phyloP scores from a whole-genome alignment of 1,284 basidiomycete species.

The Schizophyllum commune region DNA sequence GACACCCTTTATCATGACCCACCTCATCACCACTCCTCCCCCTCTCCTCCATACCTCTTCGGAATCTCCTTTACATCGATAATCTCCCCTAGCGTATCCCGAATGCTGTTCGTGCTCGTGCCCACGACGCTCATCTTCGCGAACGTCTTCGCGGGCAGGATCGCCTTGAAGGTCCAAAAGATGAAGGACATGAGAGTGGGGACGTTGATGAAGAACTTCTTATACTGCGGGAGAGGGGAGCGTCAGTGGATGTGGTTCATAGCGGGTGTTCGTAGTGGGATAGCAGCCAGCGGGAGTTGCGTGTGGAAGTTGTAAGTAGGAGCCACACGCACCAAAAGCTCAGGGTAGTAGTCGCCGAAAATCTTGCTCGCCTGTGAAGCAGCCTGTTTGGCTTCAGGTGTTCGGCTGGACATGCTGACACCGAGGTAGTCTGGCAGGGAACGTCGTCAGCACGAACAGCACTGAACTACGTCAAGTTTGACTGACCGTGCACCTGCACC shows the following conservation, averaged over 20 bases:
- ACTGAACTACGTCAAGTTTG: neutral
- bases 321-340: slow-evolving; percentile 50
- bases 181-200: slow-evolving; percentile 68
- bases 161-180: slow-evolving; percentile 74
- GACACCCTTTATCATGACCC: no score
- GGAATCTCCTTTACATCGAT: slow-evolving; percentile 55
- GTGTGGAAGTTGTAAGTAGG: neutral
- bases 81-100: slow-evolving; percentile 45
- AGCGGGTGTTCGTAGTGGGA: no score
- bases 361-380: slow-evolving; percentile 63
- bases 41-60: slow-evolving; percentile 58
- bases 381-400: slow-evolving; percentile 66
- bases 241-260: neutral
- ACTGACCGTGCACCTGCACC: slow-evolving; percentile 64
- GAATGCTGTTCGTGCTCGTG: slow-evolving; percentile 45
- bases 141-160: slow-evolving; percentile 60
- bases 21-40: no score
- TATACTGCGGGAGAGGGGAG: slow-evolving; percentile 33
- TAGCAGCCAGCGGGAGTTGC: neutral
- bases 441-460: neutral
- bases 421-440: slow-evolving; percentile 58
- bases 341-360: slow-evolving; percentile 70
- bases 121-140: slow-evolving; percentile 77
- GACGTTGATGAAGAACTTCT: slow-evolving; percentile 76
- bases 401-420: slow-evolving; percentile 56